Percentiles rank a stretch among this genome's conserved stretches.
phyloP scores from a whole-genome alignment of 768 basidiomycete genomes.

The Lactarius hatsudake region DNA sequence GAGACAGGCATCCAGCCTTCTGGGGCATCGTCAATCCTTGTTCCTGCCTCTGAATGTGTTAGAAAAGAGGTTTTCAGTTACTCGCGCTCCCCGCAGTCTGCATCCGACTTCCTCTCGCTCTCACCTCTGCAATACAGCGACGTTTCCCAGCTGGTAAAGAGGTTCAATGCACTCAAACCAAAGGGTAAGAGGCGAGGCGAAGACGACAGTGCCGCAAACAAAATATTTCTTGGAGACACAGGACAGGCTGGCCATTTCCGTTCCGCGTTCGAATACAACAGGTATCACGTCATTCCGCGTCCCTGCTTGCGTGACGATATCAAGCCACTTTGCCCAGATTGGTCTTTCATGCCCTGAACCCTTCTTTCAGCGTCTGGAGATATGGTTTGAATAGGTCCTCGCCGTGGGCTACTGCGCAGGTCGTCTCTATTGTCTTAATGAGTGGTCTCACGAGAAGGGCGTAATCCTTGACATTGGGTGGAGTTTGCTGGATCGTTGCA shows the following conservation, averaged over 20 bases:
- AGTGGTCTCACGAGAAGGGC: slow-evolving; percentile 22
- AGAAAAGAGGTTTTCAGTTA: slow-evolving; percentile 5
- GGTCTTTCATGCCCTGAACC: slow-evolving; percentile 19
- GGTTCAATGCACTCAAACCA: slow-evolving; percentile 18
- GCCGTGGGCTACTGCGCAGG: slow-evolving; percentile 6
- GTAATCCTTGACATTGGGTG: slow-evolving; percentile 26
- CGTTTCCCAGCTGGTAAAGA: slow-evolving; percentile 14
- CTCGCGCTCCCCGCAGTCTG: slow-evolving; percentile 2
- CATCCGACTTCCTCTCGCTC: slow-evolving; percentile 23
- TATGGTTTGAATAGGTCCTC: slow-evolving; percentile 20
- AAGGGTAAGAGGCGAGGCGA: slow-evolving; percentile 13
- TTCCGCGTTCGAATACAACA: slow-evolving; percentile 22
- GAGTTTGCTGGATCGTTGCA: slow-evolving; percentile 12
- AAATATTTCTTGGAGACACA: slow-evolving; percentile 8
- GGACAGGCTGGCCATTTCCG: slow-evolving; percentile 15
- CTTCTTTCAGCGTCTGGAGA: slow-evolving; percentile 7
- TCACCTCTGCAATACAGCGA: slow-evolving; percentile 24
- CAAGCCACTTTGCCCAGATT: slow-evolving; percentile 11
- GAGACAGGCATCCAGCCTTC: slow-evolving; percentile 21
- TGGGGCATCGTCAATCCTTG: slow-evolving; percentile 24
- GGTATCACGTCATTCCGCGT: slow-evolving; percentile 13
- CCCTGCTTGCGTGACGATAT: background rate
- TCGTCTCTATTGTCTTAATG: slow-evolving; percentile 24
- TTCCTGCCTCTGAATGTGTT: slow-evolving; percentile 15
- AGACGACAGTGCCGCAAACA: slow-evolving; percentile 25